phyloP scores from a whole-genome alignment of 2,329 filamentous ascomycete species.

The Graphiopsis chlorocephala region DNA sequence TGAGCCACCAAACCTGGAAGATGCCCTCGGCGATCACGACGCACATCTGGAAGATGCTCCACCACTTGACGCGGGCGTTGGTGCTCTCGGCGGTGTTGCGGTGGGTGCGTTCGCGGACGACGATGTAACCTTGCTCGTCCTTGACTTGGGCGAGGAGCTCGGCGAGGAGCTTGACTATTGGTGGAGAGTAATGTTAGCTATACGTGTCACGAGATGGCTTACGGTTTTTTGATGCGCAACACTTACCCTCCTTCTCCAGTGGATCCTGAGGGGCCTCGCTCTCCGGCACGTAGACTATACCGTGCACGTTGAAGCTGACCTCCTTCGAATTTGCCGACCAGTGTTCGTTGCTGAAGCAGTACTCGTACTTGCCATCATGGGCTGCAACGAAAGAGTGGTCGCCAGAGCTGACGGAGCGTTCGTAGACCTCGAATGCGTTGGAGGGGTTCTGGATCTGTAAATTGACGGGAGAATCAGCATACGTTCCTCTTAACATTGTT shows the following conservation, averaged over 20 bases:
- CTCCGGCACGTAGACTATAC: constrained; percentile 95
- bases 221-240: neutral
- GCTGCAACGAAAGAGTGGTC: constrained; percentile 88
- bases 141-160: constrained; percentile 89
- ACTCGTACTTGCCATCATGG: constrained; percentile 83
- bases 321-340: constrained; percentile 97
- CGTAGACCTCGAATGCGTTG: constrained; percentile 72
- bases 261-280: constrained; percentile 80
- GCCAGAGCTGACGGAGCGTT: constrained; percentile 79
- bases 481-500: neutral
- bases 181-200: neutral
- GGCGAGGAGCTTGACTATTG: constrained; percentile 72
- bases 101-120: constrained; percentile 91
- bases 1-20: constrained; percentile 99
- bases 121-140: constrained; percentile 96
- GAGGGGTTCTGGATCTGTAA: constrained; percentile 73
- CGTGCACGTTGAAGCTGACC: constrained; percentile 98
- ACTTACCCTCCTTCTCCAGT: constrained; percentile 80
- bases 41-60: constrained; percentile 93
- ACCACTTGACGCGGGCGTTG: constrained; percentile 97
- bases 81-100: constrained; percentile 98
- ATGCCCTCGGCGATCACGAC: constrained; percentile 87
- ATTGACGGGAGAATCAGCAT: constrained; percentile 12
- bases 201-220: neutral
- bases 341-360: constrained; percentile 99